Evolutionary conservation across 1,139 yeast species (phyloP).

Genomic region (Lodderomyces pseudojiufengensis): DNA sequence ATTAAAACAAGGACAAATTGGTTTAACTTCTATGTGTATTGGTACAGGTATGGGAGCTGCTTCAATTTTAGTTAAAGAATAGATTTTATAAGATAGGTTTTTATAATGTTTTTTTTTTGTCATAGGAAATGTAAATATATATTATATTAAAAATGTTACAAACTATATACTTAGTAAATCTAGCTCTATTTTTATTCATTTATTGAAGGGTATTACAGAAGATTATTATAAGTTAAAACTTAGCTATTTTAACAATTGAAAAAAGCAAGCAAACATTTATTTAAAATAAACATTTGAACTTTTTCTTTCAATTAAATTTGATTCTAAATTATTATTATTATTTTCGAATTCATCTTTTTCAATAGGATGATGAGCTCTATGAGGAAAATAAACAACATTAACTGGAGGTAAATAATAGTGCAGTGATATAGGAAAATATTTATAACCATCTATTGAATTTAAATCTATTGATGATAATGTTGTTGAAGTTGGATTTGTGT

Average conservation of each 20-base stretch:
- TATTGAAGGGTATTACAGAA: too few relatives aligned
- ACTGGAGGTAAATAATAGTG: constrained; percentile 59
- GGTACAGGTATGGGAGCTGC: constrained; percentile 99
- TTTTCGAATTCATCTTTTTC: constrained; percentile 12
- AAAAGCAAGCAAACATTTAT: constrained; percentile 9
- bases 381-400: constrained; percentile 59
- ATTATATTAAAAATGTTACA: background rate
- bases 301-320: constrained; percentile 17
- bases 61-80: constrained; percentile 73
- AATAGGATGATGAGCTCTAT: constrained; percentile 47
- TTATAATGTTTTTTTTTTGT: background rate
- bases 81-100: constrained; percentile 10
- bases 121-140: background rate
- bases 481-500: background rate
- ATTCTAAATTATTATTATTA: background rate
- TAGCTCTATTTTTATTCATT: too few relatives aligned
- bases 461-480: constrained; percentile 15
- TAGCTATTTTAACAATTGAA: too few relatives aligned
- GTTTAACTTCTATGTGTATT: constrained; percentile 93
- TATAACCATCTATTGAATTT: constrained; percentile 30
- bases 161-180: too few relatives aligned
- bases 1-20: constrained; percentile 74
- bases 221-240: too few relatives aligned
- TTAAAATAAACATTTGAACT: constrained; percentile 33
- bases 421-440: constrained; percentile 54